Conservation (phyloP, 768 basidiomycete genomes). For the Lactifluus piperatus region DNA sequence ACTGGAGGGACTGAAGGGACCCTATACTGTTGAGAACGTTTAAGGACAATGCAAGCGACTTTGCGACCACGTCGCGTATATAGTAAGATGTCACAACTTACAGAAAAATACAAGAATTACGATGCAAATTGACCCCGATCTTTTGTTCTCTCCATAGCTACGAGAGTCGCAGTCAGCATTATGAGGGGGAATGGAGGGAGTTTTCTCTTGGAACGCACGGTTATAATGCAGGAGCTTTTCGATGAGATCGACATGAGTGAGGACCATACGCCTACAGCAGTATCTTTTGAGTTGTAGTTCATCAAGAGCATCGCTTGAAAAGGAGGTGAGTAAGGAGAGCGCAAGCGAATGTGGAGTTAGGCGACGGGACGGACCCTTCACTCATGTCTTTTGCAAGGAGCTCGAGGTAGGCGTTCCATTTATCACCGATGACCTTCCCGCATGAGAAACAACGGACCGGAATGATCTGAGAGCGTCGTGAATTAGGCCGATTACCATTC, state of each 20-base stretch:
- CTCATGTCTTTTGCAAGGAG: conserved; percentile 70
- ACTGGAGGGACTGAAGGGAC: neutral
- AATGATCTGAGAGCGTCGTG: conserved; percentile 59
- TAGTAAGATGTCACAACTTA: neutral
- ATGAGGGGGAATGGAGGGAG: neutral
- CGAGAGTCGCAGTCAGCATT: neutral
- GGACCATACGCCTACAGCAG: conserved; percentile 94
- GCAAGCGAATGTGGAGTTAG: neutral
- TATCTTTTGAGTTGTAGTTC: conserved; percentile 86
- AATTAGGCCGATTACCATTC: neutral
- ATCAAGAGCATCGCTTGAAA: conserved; percentile 74
- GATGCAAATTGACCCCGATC: conserved; percentile 14
- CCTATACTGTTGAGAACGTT: neutral
- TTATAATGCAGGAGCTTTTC: conserved; percentile 96
- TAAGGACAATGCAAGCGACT: neutral
- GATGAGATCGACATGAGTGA: conserved; percentile 96
- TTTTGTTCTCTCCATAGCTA: conserved; percentile 25
- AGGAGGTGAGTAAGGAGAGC: neutral
- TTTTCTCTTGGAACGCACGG: conserved; percentile 44
- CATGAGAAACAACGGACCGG: conserved; percentile 95
- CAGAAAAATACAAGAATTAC: neutral
- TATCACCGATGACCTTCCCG: conserved; percentile 95
- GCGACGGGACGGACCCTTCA: conserved; percentile 78
- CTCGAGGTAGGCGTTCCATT: conserved; percentile 85
- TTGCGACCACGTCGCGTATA: neutral